These are phyloP conservation scores for Durio zibethinus DNA, from an alignment of 345 rosid genomes.

Conservation along the genomic window DNA sequence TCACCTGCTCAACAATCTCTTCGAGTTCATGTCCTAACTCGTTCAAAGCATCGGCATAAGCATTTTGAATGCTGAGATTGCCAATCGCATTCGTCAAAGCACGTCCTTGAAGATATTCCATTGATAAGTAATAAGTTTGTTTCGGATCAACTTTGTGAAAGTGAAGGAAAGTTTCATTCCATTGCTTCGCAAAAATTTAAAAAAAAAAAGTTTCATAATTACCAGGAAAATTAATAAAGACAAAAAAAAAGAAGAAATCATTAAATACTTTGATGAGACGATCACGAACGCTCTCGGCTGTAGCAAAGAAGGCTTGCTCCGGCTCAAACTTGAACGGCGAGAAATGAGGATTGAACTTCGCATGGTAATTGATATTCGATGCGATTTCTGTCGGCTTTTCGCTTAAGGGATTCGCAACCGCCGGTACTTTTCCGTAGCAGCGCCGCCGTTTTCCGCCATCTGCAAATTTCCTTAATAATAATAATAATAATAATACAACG, in stretches of 20 bases:
- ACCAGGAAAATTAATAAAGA: not conserved
- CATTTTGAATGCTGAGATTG: constrained; percentile 61
- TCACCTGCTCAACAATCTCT: constrained; percentile 84
- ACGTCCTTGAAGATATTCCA: constrained; percentile 98
- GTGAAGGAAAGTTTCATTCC: constrained; percentile 86
- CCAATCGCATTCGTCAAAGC: constrained; percentile 89
- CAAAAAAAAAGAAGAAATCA: not conserved
- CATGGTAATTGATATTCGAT: constrained; percentile 75
- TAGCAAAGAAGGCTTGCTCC: constrained; percentile 80
- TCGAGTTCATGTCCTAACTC: constrained; percentile 80
- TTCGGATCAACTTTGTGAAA: constrained; percentile 79
- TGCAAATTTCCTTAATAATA: not conserved
- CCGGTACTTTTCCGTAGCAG: constrained; percentile 40
- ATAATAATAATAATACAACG: not conserved
- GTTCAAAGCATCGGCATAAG: constrained; percentile 77
- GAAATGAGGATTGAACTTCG: constrained; percentile 81
- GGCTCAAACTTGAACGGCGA: constrained; percentile 89
- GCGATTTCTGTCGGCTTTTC: constrained; percentile 59
- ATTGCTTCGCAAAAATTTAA: constrained; percentile 53
- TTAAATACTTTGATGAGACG: constrained; percentile 65
- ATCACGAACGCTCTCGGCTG: constrained; percentile 89
- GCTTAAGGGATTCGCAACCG: constrained; percentile 61
- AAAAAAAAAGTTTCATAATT: not conserved
- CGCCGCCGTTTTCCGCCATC: constrained; percentile 46
- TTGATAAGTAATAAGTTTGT: constrained; percentile 91